These are phyloP conservation scores for Lenwebbia sp. DNA, from an alignment of 345 rosid genomes.

Conservation along the genomic window DNA sequence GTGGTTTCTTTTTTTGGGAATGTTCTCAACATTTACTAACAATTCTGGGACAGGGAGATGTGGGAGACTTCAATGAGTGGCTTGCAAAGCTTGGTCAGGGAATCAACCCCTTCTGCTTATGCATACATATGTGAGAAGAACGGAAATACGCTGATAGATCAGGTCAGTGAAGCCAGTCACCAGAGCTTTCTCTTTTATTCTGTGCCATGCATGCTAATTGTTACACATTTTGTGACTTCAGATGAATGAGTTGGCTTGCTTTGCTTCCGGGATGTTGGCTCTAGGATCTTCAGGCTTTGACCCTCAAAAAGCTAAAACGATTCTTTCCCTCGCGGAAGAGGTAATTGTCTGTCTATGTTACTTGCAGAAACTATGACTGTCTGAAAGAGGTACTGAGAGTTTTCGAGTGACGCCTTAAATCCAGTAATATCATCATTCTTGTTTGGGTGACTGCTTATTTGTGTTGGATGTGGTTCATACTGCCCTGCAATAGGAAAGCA, in stretches of 20 bases:
- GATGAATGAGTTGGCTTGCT: conserved; percentile 99
- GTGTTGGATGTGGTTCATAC: too few relatives aligned
- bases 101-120: conserved; percentile 79
- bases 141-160: conserved; percentile 37
- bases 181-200: not conserved
- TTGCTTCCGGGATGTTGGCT: conserved; percentile 96
- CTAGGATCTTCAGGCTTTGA: conserved; percentile 80
- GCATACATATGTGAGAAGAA: conserved; percentile 73
- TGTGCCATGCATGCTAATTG: not conserved
- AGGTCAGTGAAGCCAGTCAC: conserved; percentile 20
- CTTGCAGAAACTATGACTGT: not conserved
- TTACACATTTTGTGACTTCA: conserved; percentile 11
- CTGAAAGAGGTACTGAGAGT: not conserved
- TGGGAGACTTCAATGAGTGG: conserved; percentile 99
- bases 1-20: not conserved
- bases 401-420: not conserved
- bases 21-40: not conserved
- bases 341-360: conserved; percentile 16
- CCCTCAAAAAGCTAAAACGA: conserved; percentile 44
- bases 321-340: conserved; percentile 83
- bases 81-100: conserved; percentile 60
- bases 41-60: conserved; percentile 54
- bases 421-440: not conserved
- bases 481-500: too few relatives aligned
- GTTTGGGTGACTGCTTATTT: not conserved